Percentiles rank a stretch among this genome's conserved stretches.
Conservation (phyloP, 164 flowering plant species). For the Stephania japonica region DNA sequence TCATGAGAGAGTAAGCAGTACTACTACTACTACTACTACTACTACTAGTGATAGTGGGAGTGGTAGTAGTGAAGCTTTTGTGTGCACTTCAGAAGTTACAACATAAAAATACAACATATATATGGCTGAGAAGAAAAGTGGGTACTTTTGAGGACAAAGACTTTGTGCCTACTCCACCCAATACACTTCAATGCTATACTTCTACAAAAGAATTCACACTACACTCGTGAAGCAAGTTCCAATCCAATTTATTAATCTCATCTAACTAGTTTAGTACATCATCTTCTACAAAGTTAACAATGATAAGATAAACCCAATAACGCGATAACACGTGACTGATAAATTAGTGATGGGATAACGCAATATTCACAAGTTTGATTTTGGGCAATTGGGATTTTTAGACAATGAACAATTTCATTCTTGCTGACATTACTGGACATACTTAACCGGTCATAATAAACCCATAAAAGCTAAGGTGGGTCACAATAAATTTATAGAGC, state of each 20-base stretch:
- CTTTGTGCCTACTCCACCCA: constrained; percentile 23
- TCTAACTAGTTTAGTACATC: background rate
- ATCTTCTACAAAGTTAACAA: background rate
- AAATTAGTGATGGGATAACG: too few relatives aligned
- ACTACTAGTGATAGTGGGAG: constrained; percentile 2
- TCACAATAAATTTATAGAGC: too few relatives aligned
- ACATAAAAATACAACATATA: background rate
- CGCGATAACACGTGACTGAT: too few relatives aligned
- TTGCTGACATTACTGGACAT: too few relatives aligned
- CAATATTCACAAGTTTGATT: too few relatives aligned
- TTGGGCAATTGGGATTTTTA: too few relatives aligned
- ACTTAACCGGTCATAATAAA: too few relatives aligned
- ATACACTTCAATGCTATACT: background rate
- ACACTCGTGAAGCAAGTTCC: background rate
- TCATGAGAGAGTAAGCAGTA: background rate
- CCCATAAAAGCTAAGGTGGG: too few relatives aligned
- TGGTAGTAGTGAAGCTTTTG: constrained; percentile 7
- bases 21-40: too few relatives aligned
- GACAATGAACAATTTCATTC: too few relatives aligned
- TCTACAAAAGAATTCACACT: background rate
- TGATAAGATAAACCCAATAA: too few relatives aligned
- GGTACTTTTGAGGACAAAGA: constrained; percentile 12
- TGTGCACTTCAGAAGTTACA: constrained; percentile 14
- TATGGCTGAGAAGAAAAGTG: background rate
- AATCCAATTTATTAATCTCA: too few relatives aligned